Base-by-base conservation (phyloP, 192 early-diverging fungal species). In the Polychytrium aggregatum region DNA sequence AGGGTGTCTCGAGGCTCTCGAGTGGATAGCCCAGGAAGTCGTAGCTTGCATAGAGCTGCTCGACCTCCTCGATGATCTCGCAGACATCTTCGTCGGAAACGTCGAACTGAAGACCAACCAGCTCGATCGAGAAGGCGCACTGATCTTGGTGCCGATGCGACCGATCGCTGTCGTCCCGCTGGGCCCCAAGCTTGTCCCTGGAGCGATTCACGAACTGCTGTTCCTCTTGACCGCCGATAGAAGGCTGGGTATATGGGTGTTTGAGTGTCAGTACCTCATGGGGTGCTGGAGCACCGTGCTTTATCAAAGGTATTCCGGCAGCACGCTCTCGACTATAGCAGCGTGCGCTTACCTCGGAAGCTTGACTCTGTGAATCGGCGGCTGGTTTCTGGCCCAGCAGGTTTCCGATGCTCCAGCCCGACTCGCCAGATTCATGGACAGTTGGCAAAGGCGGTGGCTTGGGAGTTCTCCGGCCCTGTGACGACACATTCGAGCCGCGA, bases 21-120 rank as follows among this genome's bases (percentile, higher is more conserved):
- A 46, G 28, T 9, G 59, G 60, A 33, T 24, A 57, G 22, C 61
- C 38, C 45, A 66, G 29, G 55, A 66, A 66, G 3, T 57, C 53
- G 36, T 65, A 63, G 43, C 60, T 57, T 17, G 65, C 49, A 46
- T 59, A 65, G 30, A 65, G 45, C 39, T 65, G 50, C n/a, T 45
- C 14, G 14, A 56, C 53, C 17, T 41, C 42, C 13, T 44, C 26
- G 16, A 60, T 35, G 16, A 59, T 27, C 13, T 37, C 20, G 13
- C 10, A 16, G 0, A 50, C 49, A 22, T 43, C 49, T 14, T 9
- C 10, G 3, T 13, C n/a, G 20, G 34, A 21, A 1, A 40, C 14
- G 20, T 50, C 27, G 17, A 50, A 3, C n/a, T 50, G 25, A 22
- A 50, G 31, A 13, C 34, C 46, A n/a, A 28, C 14, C 14, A 48